phyloP scores from a whole-genome alignment of 345 rosid genomes.

The Noccaea caerulescens region DNA sequence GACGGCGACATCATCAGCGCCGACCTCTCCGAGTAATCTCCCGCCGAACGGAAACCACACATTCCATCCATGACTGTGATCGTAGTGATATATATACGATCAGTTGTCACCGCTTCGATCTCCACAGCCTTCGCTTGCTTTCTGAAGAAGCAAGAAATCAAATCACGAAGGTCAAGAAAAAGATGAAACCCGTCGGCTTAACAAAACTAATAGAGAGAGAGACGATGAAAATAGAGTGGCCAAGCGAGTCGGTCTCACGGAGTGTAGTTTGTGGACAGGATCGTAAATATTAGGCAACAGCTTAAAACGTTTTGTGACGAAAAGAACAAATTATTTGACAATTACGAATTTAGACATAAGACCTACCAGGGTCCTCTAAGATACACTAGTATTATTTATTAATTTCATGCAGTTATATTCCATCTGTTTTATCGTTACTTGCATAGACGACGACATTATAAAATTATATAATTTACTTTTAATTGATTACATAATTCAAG shows the following conservation, averaged over 20 bases:
- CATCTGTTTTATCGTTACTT: neutral
- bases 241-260: neutral
- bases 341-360: slow-evolving; percentile 6
- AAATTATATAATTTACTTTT: neutral
- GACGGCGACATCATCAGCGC: slow-evolving; percentile 51
- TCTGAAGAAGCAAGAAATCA: neutral
- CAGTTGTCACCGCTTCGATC: slow-evolving; percentile 21
- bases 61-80: slow-evolving; percentile 38
- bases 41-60: slow-evolving; percentile 48
- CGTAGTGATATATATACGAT: slow-evolving; percentile 22
- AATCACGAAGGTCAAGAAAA: neutral
- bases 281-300: slow-evolving; percentile 21
- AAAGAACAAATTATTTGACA: neutral
- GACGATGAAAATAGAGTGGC: slow-evolving; percentile 5
- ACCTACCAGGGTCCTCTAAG: neutral
- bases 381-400: neutral
- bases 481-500: neutral
- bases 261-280: slow-evolving; percentile 18
- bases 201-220: slow-evolving; percentile 6
- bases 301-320: neutral
- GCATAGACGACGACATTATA: neutral
- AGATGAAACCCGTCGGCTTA: neutral
- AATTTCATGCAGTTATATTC: neutral
- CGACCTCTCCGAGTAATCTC: slow-evolving; percentile 54
- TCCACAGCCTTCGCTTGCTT: slow-evolving; percentile 2